These are phyloP conservation scores for Yamadazyma endophytica DNA, from an alignment of 805 yeast species.

Conservation along the genomic window DNA sequence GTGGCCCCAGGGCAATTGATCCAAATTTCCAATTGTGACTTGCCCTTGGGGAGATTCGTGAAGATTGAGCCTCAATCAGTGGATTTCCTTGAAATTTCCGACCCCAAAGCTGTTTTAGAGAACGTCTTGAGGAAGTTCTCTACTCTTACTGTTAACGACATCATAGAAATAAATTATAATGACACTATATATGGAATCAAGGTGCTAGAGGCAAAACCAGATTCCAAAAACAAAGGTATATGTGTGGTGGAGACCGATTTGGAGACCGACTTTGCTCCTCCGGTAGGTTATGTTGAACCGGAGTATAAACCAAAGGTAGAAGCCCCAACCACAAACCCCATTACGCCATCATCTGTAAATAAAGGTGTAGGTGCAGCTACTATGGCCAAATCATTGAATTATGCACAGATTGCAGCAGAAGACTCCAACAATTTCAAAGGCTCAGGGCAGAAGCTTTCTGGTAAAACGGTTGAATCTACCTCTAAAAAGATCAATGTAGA, in stretches of 20 bases:
- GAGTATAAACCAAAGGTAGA: slow-evolving; percentile 47
- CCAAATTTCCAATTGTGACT: slow-evolving; percentile 68
- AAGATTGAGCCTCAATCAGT: slow-evolving; percentile 94
- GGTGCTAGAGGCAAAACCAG: slow-evolving; percentile 85
- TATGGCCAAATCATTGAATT: slow-evolving; percentile 74
- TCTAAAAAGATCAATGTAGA: slow-evolving; percentile 30
- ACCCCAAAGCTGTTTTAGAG: slow-evolving; percentile 95
- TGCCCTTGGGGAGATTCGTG: slow-evolving; percentile 84
- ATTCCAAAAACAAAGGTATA: slow-evolving; percentile 56
- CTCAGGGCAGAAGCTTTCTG: slow-evolving; percentile 68
- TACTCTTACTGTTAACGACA: slow-evolving; percentile 78
- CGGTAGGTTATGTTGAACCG: slow-evolving; percentile 96
- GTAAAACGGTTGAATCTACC: slow-evolving; percentile 35
- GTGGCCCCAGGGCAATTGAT: slow-evolving; percentile 78
- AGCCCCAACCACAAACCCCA: slow-evolving; percentile 29
- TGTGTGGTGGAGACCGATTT: slow-evolving; percentile 97
- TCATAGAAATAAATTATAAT: slow-evolving; percentile 82
- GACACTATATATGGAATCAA: slow-evolving; percentile 72
- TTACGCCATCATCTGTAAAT: slow-evolving; percentile 30
- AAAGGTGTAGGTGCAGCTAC: slow-evolving; percentile 52
- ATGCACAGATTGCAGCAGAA: slow-evolving; percentile 52
- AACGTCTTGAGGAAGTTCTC: slow-evolving; percentile 87
- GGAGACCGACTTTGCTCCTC: slow-evolving; percentile 97
- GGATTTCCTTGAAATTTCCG: slow-evolving; percentile 87
- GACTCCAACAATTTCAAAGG: slow-evolving; percentile 48